Percentiles rank a stretch among this genome's conserved stretches.
phyloP scores from a whole-genome alignment of 768 basidiomycete genomes.

The Suillus luteus region DNA sequence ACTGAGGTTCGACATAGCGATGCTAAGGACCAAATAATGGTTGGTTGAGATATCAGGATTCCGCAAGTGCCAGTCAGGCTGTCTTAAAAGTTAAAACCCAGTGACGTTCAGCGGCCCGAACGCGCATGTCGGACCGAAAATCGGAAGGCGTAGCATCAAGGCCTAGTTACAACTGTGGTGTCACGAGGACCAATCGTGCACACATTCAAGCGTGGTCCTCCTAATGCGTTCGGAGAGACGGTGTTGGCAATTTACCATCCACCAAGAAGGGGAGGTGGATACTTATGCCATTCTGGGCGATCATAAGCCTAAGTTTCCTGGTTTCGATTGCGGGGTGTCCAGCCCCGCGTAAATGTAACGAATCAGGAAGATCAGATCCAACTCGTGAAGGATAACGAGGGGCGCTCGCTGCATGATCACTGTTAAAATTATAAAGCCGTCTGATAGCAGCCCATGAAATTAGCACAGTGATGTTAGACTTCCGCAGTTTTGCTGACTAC shows the following conservation, averaged over 20 bases:
- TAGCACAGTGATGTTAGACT: neutral
- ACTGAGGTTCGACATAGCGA: conserved; percentile 43
- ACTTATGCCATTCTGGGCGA: neutral
- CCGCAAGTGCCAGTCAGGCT: neutral
- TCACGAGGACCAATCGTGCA: conserved; percentile 19
- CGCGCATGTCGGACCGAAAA: conserved; percentile 9
- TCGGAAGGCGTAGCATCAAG: conserved; percentile 4
- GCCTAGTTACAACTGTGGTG: conserved; percentile 24
- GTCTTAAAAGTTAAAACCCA: conserved; percentile 3
- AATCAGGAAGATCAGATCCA: neutral
- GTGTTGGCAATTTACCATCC: neutral
- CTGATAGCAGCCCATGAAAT: too few species aligned
- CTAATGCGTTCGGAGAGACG: neutral
- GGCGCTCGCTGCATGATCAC: neutral
- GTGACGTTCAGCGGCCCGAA: conserved; percentile 11
- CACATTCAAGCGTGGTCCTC: neutral
- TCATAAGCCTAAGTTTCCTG: neutral
- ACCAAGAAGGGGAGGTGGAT: neutral
- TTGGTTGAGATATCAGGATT: neutral
- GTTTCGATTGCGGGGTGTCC: neutral
- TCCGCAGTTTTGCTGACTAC: neutral
- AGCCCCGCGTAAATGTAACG: neutral
- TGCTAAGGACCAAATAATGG: neutral
- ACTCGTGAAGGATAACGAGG: neutral
- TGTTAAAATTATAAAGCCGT: neutral